Evolutionary conservation across 345 rosid species (phyloP), one percentile per base, ranked within the genome.

Genomic region (Leavenworthia alabamica): DNA sequence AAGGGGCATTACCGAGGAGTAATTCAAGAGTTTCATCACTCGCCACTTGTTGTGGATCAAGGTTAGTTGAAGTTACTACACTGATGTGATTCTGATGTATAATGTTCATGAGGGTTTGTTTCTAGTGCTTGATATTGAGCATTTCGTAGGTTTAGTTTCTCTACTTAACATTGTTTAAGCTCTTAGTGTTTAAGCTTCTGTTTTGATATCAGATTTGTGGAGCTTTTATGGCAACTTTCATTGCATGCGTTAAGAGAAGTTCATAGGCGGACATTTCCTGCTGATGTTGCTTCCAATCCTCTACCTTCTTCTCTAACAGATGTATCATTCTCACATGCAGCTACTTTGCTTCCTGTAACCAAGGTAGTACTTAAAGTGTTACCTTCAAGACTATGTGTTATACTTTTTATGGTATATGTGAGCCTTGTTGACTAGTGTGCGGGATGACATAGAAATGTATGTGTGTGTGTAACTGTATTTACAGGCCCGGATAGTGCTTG

Each of bases 1-100:
- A 87, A 79, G 99, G 99, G 67, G 97, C 97, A 8, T 85, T 93
- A 59, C 99, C 99, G n/a, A 79, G 97, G 80, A 90, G 99, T 73
- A 93, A 90, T 76, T 93, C 99, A 1, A 84, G 99, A 82, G 99
- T 93, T 80, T 93, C 99, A 20, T 93, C 99, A 12, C 95, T 93
- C 9, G 97, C 99, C 40, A 93, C 99, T 11, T 93, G 99, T 57
- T 93, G 99, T 32, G 99, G 99, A 64, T 96, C 95, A 6, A 90
- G 99, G 97, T 90, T 75, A n/a, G 71, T 60, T 40, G 37, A 17
- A n/a, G 46, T n/a, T n/a, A n/a, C 24, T 46, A 46, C 11, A 19
- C 20, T 49, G 19, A 40, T 51, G 32, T 32, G 47, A 43, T 68
- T n/a, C n/a, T n/a, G 54, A 20, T 47, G 52, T 46, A 4, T 36